A percentile compares a stretch with the other conserved stretches of the same genome.
Conservation (phyloP, 179 eudicot species). For the Spergularia azorica region DNA sequence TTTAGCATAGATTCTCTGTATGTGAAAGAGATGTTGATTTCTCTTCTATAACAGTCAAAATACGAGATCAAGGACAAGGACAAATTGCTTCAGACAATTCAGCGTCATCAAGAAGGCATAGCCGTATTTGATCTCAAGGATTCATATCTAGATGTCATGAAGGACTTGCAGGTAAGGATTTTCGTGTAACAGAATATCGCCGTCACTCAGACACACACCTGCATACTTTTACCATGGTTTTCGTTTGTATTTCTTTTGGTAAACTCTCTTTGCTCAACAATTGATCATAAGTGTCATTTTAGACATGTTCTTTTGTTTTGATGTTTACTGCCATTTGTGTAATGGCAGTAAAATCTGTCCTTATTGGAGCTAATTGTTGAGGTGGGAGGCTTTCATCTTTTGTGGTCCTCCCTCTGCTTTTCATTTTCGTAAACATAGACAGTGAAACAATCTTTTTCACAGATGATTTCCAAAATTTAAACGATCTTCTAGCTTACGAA, state of each 20-base stretch:
- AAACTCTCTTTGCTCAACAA: neutral
- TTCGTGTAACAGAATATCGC: neutral
- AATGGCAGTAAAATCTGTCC: neutral
- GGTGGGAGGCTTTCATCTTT: neutral
- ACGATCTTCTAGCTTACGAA: neutral
- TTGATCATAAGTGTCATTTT: neutral
- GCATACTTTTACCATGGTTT: neutral
- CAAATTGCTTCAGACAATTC: constrained; percentile 43
- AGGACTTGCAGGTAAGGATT: constrained; percentile 64
- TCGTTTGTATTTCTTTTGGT: neutral
- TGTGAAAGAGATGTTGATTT: constrained; percentile 8
- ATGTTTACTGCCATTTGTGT: neutral
- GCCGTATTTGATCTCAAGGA: constrained; percentile 74
- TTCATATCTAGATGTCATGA: constrained; percentile 71
- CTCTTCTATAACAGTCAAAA: constrained; percentile 47
- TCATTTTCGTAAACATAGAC: neutral
- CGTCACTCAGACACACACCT: neutral
- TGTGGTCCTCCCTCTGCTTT: neutral
- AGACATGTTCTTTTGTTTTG: neutral
- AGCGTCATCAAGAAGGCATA: constrained; percentile 59
- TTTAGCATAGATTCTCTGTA: neutral
- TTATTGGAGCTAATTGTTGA: neutral
- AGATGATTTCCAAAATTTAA: neutral
- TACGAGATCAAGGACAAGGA: constrained; percentile 55
- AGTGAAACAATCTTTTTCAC: constrained; percentile 4